Evolutionary conservation across 2,329 filamentous ascomycete genomes (phyloP).

Genomic region (Aaosphaeria pasadenensis): DNA sequence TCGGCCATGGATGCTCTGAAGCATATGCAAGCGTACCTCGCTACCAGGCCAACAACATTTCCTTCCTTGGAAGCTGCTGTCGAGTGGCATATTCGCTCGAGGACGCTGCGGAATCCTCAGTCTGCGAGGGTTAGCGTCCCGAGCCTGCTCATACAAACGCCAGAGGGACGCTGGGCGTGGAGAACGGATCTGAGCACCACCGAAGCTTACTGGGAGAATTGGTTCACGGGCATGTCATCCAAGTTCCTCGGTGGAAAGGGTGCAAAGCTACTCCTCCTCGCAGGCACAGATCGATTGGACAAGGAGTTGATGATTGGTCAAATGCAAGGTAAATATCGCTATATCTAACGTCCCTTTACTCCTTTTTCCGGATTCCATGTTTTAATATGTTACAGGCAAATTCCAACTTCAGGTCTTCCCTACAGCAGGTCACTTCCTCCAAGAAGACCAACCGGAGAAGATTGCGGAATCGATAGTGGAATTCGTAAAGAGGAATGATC

Average conservation of each 20-base stretch:
- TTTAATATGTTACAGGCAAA: constrained; percentile 60
- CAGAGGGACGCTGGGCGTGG: constrained; percentile 66
- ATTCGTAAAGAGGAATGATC: constrained; percentile 89
- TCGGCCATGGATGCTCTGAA: constrained; percentile 92
- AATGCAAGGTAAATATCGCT: constrained; percentile 74
- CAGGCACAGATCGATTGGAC: constrained; percentile 85
- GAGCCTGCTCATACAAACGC: constrained; percentile 60
- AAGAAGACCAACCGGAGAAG: constrained; percentile 91
- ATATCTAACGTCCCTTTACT: not conserved
- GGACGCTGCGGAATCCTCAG: constrained; percentile 77
- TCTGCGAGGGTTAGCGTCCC: constrained; percentile 90
- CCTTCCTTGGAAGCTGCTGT: constrained; percentile 75
- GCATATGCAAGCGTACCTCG: constrained; percentile 90
- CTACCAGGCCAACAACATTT: constrained; percentile 76
- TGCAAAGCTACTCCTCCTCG: constrained; percentile 80
- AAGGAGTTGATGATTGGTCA: constrained; percentile 93
- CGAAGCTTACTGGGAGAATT: constrained; percentile 88
- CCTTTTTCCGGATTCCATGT: not conserved
- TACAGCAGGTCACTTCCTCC: constrained; percentile 93
- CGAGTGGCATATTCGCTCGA: constrained; percentile 88
- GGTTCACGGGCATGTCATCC: constrained; percentile 83
- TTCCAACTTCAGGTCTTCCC: constrained; percentile 94
- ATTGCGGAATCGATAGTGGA: constrained; percentile 82
- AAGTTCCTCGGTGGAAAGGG: constrained; percentile 82
- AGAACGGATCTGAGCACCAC: constrained; percentile 79